These are phyloP conservation scores for Thyridium curvatum DNA, from an alignment of 2,329 filamentous ascomycete species.

Conservation along the genomic window DNA sequence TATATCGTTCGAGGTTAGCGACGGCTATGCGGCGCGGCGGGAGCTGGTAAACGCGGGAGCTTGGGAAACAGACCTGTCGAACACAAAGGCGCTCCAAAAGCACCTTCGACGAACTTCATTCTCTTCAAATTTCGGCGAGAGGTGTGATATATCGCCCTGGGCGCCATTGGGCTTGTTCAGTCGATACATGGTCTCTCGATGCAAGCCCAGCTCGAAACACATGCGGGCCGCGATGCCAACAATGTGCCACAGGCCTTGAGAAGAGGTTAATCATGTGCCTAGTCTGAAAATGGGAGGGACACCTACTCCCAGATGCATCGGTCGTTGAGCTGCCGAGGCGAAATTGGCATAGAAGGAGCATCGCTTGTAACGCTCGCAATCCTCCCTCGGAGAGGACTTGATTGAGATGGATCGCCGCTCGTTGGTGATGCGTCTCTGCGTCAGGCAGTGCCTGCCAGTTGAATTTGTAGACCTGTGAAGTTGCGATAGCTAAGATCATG, in stretches of 20 bases:
- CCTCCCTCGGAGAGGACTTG: conserved; percentile 28
- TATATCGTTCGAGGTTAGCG: background rate
- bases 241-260: conserved; percentile 31
- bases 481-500: conserved; percentile 36
- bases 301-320: conserved; percentile 24
- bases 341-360: conserved; percentile 36
- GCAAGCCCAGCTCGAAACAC: conserved; percentile 32
- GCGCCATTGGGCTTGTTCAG: conserved; percentile 4
- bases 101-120: conserved; percentile 28
- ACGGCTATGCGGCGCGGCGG: too few relatives aligned
- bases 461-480: conserved; percentile 33
- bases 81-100: conserved; percentile 34
- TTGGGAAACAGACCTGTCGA: conserved; percentile 28
- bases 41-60: too few relatives aligned
- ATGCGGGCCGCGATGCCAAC: conserved; percentile 33
- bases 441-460: conserved; percentile 35
- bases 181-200: conserved; percentile 30
- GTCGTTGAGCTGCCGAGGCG: conserved; percentile 31
- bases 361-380: conserved; percentile 29
- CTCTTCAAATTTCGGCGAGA: conserved; percentile 11
- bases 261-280: too few relatives aligned
- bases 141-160: background rate
- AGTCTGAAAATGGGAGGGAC: background rate
- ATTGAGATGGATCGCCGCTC: conserved; percentile 28
- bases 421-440: conserved; percentile 32